A percentile compares a stretch with the other conserved stretches of the same genome.
Conservation (phyloP, 2,329 filamentous ascomycete genomes). For the Moelleriella libera region DNA sequence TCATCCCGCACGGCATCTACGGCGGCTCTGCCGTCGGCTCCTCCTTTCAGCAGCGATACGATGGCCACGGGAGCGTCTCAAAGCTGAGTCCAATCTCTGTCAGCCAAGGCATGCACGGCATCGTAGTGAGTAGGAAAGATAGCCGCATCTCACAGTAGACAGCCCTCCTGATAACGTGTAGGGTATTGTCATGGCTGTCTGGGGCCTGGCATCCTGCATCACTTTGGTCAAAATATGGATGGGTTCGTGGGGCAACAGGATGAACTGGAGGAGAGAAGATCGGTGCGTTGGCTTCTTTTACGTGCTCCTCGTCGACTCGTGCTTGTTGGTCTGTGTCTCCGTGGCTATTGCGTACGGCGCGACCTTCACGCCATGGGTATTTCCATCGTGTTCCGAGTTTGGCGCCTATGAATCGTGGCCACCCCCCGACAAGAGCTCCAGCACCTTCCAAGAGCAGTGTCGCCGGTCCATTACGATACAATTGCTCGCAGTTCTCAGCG, state of each 20-base stretch:
- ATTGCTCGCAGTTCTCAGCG: neutral
- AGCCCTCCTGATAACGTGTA: neutral
- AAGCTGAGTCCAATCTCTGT: neutral
- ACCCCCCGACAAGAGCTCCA: neutral
- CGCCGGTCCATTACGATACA: neutral
- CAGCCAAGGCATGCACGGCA: conserved; percentile 3
- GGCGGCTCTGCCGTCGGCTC: conserved; percentile 3
- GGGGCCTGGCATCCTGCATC: neutral
- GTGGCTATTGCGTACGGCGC: neutral
- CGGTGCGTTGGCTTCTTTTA: conserved; percentile 2
- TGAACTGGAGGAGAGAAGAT: neutral
- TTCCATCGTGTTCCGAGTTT: neutral
- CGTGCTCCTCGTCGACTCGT: conserved; percentile 1
- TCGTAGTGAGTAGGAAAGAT: neutral
- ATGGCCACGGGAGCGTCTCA: neutral
- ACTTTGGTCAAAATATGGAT: neutral
- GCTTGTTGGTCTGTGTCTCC: conserved; percentile 1
- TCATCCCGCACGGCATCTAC: conserved; percentile 5
- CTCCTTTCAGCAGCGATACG: conserved; percentile 1
- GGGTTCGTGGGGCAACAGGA: neutral
- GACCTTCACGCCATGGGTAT: neutral
- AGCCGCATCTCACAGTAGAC: no score
- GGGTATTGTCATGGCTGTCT: conserved; percentile 1
- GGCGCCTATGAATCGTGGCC: neutral
- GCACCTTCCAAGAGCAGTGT: neutral